Base-by-base conservation (phyloP, 768 basidiomycete species). In the Lentinula edodes region DNA sequence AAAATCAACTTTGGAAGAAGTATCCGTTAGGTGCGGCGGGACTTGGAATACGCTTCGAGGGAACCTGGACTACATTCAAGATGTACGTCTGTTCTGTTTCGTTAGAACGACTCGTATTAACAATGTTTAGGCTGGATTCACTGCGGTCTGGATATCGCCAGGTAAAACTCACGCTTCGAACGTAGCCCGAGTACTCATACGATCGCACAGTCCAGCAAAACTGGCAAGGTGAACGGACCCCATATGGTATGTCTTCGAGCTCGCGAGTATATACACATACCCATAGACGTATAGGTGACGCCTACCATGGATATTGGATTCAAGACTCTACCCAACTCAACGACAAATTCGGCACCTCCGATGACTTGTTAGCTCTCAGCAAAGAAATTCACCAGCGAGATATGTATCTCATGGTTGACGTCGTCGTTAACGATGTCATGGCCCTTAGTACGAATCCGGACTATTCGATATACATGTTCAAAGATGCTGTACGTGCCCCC, bases 261-360 rank as follows among this genome's bases (percentile, higher is more conserved):
- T 8, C 8, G 46, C 6, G 10, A 23, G 20, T 12, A 3, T n/a
- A 8, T 48, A 8, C 8, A 48, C 9, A 20, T 20, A 23, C 46
- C 23, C 20, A 20, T 5, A 48, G 20, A 48, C n/a, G 9, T 9
- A 9, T 6, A 52, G 90, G 91, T 18, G 89, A 91, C 66, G 75
- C 93, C 15, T 94, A 94, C 73, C 91, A 93, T 66, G 91, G 91
- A 16, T 93, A 93, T 73, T 93, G 92, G 91, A 79, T 85, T 35
- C 80, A 84, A 56, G 87, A 93, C 66, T 78, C 83, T 8, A 75
- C 81, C 28, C 66, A 80, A 65, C 78, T 89, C 46, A 90, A 91
- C 72, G 69, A 74, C 20, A 80, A 76, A 39, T 90, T 90, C 60
- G 89, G 89, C 36, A 83, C 86, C 0, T 74, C 82, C 4, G 79